phyloP scores from a whole-genome alignment of 2,329 filamentous ascomycete species.

The Chrysosporium queenslandicum region DNA sequence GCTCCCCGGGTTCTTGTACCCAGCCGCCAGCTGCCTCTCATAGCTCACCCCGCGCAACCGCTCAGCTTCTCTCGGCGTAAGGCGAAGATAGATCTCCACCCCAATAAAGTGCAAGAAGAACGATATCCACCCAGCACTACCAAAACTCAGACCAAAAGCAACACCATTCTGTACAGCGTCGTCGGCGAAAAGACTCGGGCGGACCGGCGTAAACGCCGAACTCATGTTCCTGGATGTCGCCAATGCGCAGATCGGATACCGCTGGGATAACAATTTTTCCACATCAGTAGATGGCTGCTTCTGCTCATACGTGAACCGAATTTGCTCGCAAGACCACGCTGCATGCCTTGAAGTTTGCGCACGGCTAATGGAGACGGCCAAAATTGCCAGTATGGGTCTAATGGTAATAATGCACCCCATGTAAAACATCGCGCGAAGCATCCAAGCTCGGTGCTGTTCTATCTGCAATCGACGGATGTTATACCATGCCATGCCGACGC shows the following conservation, averaged over 20 bases:
- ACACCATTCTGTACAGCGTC: no score
- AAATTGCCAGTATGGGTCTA: conserved; percentile 33
- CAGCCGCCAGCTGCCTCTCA: conserved; percentile 46
- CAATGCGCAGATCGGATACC: conserved; percentile 26
- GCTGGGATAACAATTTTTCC: not conserved
- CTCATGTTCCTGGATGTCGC: conserved; percentile 22
- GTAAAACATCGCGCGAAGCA: conserved; percentile 48
- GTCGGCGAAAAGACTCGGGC: no score
- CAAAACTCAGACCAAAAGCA: no score
- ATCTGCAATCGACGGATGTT: conserved; percentile 54
- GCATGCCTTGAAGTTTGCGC: conserved; percentile 26
- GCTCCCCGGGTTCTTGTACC: conserved; percentile 42
- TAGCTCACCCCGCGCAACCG: conserved; percentile 48
- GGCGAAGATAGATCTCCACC: conserved; percentile 41
- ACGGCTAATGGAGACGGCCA: conserved; percentile 33
- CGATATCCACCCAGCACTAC: no score
- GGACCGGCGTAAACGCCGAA: not conserved
- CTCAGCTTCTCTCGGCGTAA: conserved; percentile 47
- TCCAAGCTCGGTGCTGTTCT: conserved; percentile 55
- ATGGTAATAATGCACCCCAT: conserved; percentile 23
- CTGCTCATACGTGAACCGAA: conserved; percentile 35
- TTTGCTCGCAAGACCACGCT: conserved; percentile 40
- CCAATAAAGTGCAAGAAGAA: no score
- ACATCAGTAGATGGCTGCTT: not conserved
- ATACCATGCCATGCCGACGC: conserved; percentile 40